Evolutionary conservation across 2,329 filamentous ascomycete genomes (phyloP).

Genomic region (Penicillium vulpinum): DNA sequence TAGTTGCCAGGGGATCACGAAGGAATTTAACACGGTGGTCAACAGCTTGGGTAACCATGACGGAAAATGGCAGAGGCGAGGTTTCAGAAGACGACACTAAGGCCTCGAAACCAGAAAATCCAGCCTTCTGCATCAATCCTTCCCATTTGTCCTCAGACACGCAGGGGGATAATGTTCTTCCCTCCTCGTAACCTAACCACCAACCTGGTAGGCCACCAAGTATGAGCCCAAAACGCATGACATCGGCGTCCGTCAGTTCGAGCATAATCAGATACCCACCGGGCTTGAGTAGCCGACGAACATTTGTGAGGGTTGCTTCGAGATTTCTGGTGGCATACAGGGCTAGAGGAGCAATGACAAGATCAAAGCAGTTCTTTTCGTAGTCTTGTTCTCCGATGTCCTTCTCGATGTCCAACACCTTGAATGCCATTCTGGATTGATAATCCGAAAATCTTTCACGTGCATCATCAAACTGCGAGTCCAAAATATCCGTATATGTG

Average conservation of each 20-base stretch:
- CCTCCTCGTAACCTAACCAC: conserved; percentile 36
- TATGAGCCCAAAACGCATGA: conserved; percentile 27
- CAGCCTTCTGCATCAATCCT: conserved; percentile 27
- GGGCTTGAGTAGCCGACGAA: conserved; percentile 44
- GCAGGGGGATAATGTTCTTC: conserved; percentile 28
- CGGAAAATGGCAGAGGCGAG: conserved; percentile 17
- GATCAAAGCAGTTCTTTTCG: conserved; percentile 34
- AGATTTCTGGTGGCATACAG: conserved; percentile 30
- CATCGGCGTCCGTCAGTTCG: conserved; percentile 37
- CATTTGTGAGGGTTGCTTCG: conserved; percentile 29
- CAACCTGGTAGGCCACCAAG: conserved; percentile 38
- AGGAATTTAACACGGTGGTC: conserved; percentile 30
- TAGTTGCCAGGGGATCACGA: conserved; percentile 26
- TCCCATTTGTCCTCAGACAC: conserved; percentile 35
- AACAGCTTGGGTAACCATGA: conserved; percentile 38
- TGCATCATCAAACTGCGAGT: conserved; percentile 44
- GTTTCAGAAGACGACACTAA: not conserved
- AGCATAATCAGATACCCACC: conserved; percentile 50
- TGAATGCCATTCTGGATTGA: conserved; percentile 35
- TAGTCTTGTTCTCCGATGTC: conserved; percentile 39
- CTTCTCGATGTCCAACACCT: conserved; percentile 37
- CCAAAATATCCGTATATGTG: conserved; percentile 50
- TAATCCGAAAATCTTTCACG: conserved; percentile 30
- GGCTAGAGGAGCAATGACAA: conserved; percentile 41
- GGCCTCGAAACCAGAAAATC: conserved; percentile 36